Evolutionary conservation across 345 rosid species (phyloP), one percentile per base, ranked within the genome.

Genomic region (Populus nigra): DNA sequence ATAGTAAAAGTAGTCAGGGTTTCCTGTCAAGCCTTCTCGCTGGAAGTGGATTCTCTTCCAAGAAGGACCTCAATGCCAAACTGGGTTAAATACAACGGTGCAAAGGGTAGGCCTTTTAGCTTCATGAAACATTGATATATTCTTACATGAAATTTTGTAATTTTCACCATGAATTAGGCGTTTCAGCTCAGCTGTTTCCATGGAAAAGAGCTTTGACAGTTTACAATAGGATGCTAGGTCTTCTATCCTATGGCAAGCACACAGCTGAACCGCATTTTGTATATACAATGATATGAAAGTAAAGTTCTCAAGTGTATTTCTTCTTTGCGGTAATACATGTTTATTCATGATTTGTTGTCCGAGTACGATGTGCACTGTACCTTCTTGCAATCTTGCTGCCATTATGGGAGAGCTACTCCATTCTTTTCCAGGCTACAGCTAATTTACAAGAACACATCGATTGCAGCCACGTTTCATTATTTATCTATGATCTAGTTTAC

Each of bases 1-100:
- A n/a, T 74, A 70, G 53, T 25, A 73, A 75, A 23, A 73, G 57
- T 62, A 76, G 83, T 78, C 78, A 77, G 63, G 96, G 96, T 74
- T 92, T 94, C 80, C 81, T 91, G 55, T 87, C 92, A 25, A 88
- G 88, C 86, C 91, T 94, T 78, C 94, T 92, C 45, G 87, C 88
- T 70, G 90, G 91, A 65, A 89, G 90, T 80, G 94, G 91, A 71
- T 85, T 89, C 83, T 25, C 86, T 45, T 59, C 53, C 68, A 57
- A 73, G 27, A 81, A 55, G 65, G 71, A 70, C 41, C 77, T 68
- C 68, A 80, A 68, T 36, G 15, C 45, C 73, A 47, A 77, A 75
- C 23, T 16, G 71, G 39, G 80, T 18, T 79, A 35, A 41, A 75
- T 15, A 23, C 20, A 4, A 10, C 12, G 23, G 35, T 16, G 31